Conservation (phyloP, 257 asterid genomes). For the Penstemon eatonii region DNA sequence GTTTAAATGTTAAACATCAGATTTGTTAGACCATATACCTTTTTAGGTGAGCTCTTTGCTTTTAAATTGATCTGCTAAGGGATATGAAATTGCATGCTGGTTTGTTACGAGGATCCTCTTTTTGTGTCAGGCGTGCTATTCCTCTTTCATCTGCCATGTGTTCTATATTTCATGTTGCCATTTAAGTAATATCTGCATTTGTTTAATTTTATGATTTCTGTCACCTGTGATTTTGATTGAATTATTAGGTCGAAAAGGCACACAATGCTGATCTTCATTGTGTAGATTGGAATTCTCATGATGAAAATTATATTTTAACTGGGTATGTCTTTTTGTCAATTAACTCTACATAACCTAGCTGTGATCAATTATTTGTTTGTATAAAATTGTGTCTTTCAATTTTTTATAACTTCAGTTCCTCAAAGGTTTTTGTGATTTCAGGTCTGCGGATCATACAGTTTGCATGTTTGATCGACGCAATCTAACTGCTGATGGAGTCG, state of each 20-base stretch:
- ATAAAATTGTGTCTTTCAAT: neutral
- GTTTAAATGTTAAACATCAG: constrained; percentile 9
- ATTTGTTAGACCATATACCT: neutral
- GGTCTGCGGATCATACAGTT: constrained; percentile 92
- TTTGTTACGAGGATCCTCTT: neutral
- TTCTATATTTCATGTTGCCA: constrained; percentile 18
- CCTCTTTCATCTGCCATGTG: neutral
- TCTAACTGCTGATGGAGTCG: constrained; percentile 68
- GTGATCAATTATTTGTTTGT: constrained; percentile 18
- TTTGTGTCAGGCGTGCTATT: constrained; percentile 15
- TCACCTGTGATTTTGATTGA: constrained; percentile 29
- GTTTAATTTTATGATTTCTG: constrained; percentile 21
- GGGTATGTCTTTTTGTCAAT: constrained; percentile 50
- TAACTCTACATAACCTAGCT: neutral
- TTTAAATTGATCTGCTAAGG: neutral
- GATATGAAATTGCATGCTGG: neutral
- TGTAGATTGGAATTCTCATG: constrained; percentile 96
- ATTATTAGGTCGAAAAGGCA: constrained; percentile 86
- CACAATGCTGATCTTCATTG: constrained; percentile 97
- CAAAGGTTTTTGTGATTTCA: constrained; percentile 37
- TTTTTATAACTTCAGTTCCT: constrained; percentile 27
- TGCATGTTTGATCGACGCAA: constrained; percentile 95
- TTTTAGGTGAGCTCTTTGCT: constrained; percentile 5
- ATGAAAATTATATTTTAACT: constrained; percentile 80
- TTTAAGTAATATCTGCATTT: constrained; percentile 22